phyloP scores from a whole-genome alignment of 1,284 basidiomycete species.

The Ceratobasidium sp. region DNA sequence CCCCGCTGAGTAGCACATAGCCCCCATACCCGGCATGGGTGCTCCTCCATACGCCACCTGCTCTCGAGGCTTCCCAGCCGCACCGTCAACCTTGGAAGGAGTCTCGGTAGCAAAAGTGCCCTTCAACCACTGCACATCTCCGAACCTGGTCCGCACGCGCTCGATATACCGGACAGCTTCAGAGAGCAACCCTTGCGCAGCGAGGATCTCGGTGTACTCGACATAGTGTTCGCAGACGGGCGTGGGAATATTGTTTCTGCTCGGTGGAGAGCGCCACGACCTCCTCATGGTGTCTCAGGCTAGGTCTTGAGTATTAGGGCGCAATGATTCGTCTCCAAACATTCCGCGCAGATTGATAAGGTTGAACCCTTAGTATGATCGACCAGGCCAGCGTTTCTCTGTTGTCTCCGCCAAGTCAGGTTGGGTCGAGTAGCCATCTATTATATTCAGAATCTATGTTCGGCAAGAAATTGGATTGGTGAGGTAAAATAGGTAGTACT shows the following conservation, averaged over 20 bases:
- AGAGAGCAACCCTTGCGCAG: slow-evolving; percentile 88
- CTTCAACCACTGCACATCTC: slow-evolving; percentile 67
- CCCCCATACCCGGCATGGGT: not conserved
- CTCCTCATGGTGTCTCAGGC: too few relatives aligned
- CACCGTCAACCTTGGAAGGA: slow-evolving; percentile 24
- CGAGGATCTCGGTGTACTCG: slow-evolving; percentile 95
- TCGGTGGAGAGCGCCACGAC: too few relatives aligned
- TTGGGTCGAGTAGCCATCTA: too few relatives aligned
- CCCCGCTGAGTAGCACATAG: slow-evolving; percentile 11
- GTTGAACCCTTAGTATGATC: too few relatives aligned
- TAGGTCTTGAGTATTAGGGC: too few relatives aligned
- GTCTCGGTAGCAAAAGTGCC: slow-evolving; percentile 72
- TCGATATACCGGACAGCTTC: slow-evolving; percentile 87
- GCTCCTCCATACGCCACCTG: slow-evolving; percentile 46
- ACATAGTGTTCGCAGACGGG: slow-evolving; percentile 94
- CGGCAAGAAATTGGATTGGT: too few relatives aligned
- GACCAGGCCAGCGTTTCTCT: too few relatives aligned
- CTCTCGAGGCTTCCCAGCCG: slow-evolving; percentile 7
- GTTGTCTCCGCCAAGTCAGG: too few relatives aligned
- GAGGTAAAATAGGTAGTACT: too few relatives aligned
- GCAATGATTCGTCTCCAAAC: too few relatives aligned
- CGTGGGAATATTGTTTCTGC: slow-evolving; percentile 77
- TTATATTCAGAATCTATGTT: too few relatives aligned
- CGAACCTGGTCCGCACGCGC: slow-evolving; percentile 85
- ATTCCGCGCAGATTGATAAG: too few relatives aligned